These are phyloP conservation scores for Tarenaya hassleriana DNA, from an alignment of 345 rosid species.

Conservation along the genomic window DNA sequence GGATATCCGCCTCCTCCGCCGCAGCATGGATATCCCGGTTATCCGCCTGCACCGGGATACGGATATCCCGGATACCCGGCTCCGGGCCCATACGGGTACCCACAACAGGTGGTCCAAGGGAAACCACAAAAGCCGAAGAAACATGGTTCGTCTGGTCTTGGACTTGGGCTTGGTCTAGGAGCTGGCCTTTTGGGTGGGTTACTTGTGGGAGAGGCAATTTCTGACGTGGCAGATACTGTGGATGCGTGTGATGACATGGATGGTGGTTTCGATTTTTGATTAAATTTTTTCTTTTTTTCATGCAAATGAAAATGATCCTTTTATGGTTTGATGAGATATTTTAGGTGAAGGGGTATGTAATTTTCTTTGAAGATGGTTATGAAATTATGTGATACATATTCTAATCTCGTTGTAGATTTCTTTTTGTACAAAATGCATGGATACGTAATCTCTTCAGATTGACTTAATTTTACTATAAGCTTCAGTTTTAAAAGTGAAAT, in stretches of 20 bases:
- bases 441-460: too few species aligned
- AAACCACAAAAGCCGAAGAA: slow-evolving; percentile 32
- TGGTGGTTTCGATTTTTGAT: slow-evolving; percentile 31
- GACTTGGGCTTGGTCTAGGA: slow-evolving; percentile 33
- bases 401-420: too few species aligned
- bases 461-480: too few species aligned
- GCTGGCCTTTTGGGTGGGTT: slow-evolving; percentile 35
- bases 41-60: slow-evolving; percentile 15
- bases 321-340: too few species aligned
- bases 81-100: slow-evolving; percentile 28
- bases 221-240: slow-evolving; percentile 22
- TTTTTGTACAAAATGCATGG: too few species aligned
- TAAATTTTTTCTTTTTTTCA: background rate
- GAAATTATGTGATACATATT: too few species aligned
- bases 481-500: too few species aligned
- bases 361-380: too few species aligned
- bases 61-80: slow-evolving; percentile 26
- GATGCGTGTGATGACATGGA: slow-evolving; percentile 31
- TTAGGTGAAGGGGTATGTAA: too few species aligned
- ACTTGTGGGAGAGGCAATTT: slow-evolving; percentile 26
- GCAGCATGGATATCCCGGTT: background rate
- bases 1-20: too few species aligned
- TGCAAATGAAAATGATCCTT: too few species aligned
- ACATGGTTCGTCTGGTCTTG: slow-evolving; percentile 25
- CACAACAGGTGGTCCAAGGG: slow-evolving; percentile 24